phyloP scores from a whole-genome alignment of 73 alveolate species.

The Stentor roeselii region DNA sequence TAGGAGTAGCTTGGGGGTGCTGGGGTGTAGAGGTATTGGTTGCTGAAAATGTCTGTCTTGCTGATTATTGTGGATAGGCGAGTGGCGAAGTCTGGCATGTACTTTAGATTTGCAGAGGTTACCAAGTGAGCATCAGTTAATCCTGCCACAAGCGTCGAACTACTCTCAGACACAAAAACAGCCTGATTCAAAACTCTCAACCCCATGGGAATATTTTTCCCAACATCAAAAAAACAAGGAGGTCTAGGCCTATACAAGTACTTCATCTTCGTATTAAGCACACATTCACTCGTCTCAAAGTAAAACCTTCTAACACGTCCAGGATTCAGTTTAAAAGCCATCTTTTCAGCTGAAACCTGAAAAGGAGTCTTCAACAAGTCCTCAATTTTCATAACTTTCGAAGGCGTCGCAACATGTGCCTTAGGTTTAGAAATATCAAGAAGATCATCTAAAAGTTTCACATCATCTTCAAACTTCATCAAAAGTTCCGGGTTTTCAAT shows the following conservation, averaged over 20 bases:
- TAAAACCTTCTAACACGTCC: not conserved
- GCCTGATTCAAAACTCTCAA: not conserved
- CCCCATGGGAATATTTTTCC: too few species aligned
- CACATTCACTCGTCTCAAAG: not conserved
- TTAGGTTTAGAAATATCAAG: conserved; percentile 10
- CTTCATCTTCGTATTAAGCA: not conserved
- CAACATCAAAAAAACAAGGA: not conserved
- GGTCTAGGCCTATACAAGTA: not conserved
- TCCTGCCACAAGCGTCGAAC: not conserved
- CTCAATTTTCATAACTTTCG: not conserved
- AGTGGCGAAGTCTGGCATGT: conserved; percentile 10
- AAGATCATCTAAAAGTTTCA: conserved; percentile 8
- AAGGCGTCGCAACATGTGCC: not conserved
- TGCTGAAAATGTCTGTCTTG: not conserved
- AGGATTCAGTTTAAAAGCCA: not conserved
- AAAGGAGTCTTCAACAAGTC: not conserved
- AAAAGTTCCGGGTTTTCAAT: not conserved
- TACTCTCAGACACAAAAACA: not conserved
- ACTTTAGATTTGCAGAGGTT: too few species aligned
- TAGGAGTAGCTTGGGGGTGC: not conserved
- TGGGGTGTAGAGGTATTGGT: not conserved
- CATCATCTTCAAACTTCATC: not conserved
- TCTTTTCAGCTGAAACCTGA: not conserved
- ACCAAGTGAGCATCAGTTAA: not conserved
- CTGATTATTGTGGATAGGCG: not conserved